Percentiles rank a stretch among this genome's conserved stretches.
Conservation (phyloP, 768 basidiomycete genomes). For the Punctularia strigosozonata region DNA sequence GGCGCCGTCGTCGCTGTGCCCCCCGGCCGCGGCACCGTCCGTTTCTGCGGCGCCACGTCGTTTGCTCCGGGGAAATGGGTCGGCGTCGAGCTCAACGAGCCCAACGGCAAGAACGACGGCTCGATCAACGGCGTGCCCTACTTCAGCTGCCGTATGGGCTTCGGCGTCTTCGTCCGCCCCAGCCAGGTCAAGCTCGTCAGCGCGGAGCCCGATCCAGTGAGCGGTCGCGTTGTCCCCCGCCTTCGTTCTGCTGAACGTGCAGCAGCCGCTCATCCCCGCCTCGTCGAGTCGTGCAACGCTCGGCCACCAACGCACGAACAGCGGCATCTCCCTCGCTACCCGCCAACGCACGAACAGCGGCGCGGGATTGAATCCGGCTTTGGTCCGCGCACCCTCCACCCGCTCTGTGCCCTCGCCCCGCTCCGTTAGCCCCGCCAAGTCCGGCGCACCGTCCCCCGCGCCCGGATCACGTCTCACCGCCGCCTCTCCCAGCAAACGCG, state of each 20-base stretch:
- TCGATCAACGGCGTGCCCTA: conserved; percentile 68
- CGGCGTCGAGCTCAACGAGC: conserved; percentile 77
- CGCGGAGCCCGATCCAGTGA: conserved; percentile 10
- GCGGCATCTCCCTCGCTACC: conserved; percentile 26
- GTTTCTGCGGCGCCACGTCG: conserved; percentile 74
- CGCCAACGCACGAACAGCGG: not conserved
- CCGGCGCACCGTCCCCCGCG: conserved; percentile 20
- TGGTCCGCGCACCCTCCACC: conserved; percentile 12
- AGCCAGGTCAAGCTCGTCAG: conserved; percentile 66
- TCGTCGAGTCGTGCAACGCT: too few species aligned
- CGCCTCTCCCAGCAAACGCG: conserved; percentile 15
- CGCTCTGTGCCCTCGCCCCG: conserved; percentile 40
- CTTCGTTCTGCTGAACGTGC: conserved; percentile 4
- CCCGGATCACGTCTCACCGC: conserved; percentile 16
- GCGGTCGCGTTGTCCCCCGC: conserved; percentile 2
- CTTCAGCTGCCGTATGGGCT: conserved; percentile 62
- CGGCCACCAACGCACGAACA: conserved; percentile 56
- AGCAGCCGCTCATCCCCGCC: conserved; percentile 19
- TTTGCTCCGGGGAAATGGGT: conserved; percentile 92
- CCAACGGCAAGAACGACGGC: conserved; percentile 94
- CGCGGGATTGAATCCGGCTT: not conserved
- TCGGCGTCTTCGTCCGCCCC: conserved; percentile 86
- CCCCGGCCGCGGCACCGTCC: conserved; percentile 73
- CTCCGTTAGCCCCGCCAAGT: conserved; percentile 52
- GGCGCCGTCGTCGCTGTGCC: conserved; percentile 73